phyloP scores from a whole-genome alignment of 1,139 yeast species.

The Zygosaccharomyces sapae region DNA sequence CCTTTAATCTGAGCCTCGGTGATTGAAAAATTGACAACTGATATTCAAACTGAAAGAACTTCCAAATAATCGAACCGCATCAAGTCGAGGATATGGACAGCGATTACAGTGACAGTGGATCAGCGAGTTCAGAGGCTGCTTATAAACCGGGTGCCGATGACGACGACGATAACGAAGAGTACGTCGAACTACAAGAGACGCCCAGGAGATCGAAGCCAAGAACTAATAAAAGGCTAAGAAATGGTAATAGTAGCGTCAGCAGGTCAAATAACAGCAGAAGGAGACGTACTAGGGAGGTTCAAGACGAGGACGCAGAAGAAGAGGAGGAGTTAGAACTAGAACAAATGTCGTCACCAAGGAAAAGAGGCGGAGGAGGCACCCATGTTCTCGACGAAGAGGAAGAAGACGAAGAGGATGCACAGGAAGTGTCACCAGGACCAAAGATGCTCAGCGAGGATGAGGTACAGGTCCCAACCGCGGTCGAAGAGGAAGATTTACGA shows the following conservation, averaged over 20 bases:
- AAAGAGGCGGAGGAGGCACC: conserved; percentile 8
- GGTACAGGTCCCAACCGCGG: conserved; percentile 8
- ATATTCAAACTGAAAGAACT: not conserved
- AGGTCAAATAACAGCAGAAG: conserved; percentile 1
- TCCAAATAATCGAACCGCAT: not conserved
- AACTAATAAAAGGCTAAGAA: not conserved
- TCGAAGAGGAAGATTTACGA: conserved; percentile 18
- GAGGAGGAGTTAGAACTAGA: conserved; percentile 9
- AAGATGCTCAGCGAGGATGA: conserved; percentile 16
- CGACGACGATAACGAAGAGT: conserved; percentile 15
- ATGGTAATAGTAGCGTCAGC: not conserved
- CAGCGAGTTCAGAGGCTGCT: conserved; percentile 12
- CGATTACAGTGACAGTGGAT: conserved; percentile 15
- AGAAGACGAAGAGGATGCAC: conserved; percentile 15
- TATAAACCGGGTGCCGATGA: conserved; percentile 10
- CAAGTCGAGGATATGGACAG: conserved; percentile 13
- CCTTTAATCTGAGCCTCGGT: conserved; percentile 3
- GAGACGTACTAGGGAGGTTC: conserved; percentile 3
- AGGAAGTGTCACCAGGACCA: conserved; percentile 7
- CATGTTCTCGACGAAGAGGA: conserved; percentile 14
- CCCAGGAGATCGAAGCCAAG: conserved; percentile 3
- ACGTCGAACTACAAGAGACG: conserved; percentile 10
- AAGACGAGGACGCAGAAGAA: conserved; percentile 2
- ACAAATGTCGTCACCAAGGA: conserved; percentile 9
- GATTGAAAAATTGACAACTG: not conserved